phyloP scores from a whole-genome alignment of 306 rosid genomes.

The Fagus sylvatica region DNA sequence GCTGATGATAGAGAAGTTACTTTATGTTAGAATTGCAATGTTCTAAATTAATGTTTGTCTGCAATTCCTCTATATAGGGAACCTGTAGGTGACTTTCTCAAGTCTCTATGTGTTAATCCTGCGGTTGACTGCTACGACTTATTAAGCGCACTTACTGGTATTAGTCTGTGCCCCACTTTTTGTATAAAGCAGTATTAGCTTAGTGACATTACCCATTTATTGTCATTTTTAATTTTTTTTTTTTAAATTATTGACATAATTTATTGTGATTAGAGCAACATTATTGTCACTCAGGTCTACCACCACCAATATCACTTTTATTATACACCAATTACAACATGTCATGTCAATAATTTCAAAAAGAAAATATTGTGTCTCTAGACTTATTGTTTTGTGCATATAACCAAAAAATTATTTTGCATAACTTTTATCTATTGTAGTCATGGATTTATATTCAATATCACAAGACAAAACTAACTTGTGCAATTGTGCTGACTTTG shows the following conservation, averaged over 20 bases:
- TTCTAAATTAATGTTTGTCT: not conserved
- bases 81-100: constrained; percentile 44
- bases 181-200: not conserved
- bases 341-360: too few species aligned
- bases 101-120: constrained; percentile 44
- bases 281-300: too few species aligned
- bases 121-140: constrained; percentile 68
- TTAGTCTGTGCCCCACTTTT: not conserved
- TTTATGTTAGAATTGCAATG: not conserved
- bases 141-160: constrained; percentile 60
- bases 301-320: too few species aligned
- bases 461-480: not conserved
- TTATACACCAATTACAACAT: too few species aligned
- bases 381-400: not conserved
- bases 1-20: not conserved
- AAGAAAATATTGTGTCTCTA: too few species aligned
- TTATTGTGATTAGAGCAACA: too few species aligned
- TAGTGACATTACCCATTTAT: too few species aligned
- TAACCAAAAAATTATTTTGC: not conserved
- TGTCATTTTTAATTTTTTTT: too few species aligned
- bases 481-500: not conserved
- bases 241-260: too few species aligned
- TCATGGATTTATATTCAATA: not conserved
- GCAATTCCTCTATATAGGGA: constrained; percentile 35
- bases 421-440: not conserved